Conservation (phyloP, 1,284 basidiomycete species). For the Pascua guehoae region DNA sequence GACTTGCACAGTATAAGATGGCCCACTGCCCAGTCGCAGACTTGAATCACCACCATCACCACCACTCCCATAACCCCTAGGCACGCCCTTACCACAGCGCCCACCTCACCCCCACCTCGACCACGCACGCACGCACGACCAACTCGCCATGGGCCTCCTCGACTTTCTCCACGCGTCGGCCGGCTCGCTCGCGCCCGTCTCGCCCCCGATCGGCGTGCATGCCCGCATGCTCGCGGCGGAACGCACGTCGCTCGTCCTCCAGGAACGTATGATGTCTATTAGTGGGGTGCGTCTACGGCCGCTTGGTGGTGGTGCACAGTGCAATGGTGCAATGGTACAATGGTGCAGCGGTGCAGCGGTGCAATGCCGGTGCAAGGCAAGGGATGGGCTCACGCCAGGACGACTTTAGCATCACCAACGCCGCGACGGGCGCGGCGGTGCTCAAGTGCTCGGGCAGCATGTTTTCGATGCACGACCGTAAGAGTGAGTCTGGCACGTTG, state of each 20-base stretch:
- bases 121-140: too few species aligned
- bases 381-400: slow-evolving; percentile 1
- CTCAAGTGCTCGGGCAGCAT: slow-evolving; percentile 5
- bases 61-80: too few species aligned
- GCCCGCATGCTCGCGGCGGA: slow-evolving; percentile 1
- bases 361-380: too few species aligned
- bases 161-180: not conserved
- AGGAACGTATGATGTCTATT: slow-evolving; percentile 23
- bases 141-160: slow-evolving; percentile 8
- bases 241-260: slow-evolving; percentile 23
- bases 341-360: too few species aligned
- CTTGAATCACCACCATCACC: too few species aligned
- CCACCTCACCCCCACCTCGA: too few species aligned
- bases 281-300: slow-evolving; percentile 1
- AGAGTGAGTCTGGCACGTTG: too few species aligned
- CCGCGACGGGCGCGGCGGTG: not conserved
- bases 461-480: slow-evolving; percentile 11
- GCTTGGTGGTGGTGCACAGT: not conserved
- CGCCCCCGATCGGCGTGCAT: slow-evolving; percentile 6
- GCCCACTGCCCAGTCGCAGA: too few species aligned
- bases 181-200: slow-evolving; percentile 3
- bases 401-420: slow-evolving; percentile 5
- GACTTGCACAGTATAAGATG: too few species aligned
- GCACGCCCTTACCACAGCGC: too few species aligned
- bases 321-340: too few species aligned